Evolutionary conservation across 495 filamentous ascomycete species (phyloP).

Genomic region (Haplographium delicatum): DNA sequence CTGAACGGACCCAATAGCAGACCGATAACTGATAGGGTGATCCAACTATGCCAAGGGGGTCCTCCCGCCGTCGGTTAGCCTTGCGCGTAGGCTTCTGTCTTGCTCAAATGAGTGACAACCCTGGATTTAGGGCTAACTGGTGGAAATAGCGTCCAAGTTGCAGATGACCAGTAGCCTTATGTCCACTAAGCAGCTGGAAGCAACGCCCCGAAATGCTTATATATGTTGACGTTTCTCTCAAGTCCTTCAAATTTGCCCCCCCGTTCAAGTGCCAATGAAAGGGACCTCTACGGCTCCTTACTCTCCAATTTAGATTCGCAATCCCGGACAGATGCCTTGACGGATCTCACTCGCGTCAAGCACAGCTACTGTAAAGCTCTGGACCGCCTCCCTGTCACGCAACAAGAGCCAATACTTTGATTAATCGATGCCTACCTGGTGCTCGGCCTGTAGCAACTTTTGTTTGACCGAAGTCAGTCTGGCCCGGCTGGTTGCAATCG

Average conservation of each 20-base stretch:
- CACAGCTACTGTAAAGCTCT: too few relatives aligned
- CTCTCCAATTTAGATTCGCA: too few relatives aligned
- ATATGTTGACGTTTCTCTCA: slow-evolving; percentile 16
- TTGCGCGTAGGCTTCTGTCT: slow-evolving; percentile 4
- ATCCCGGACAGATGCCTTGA: too few relatives aligned
- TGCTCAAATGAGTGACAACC: slow-evolving; percentile 4
- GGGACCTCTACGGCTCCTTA: too few relatives aligned
- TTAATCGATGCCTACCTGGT: too few relatives aligned
- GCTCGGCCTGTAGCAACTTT: too few relatives aligned
- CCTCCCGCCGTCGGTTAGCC: slow-evolving; percentile 7
- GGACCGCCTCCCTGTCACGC: too few relatives aligned
- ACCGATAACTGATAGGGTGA: not conserved
- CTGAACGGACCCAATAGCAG: slow-evolving; percentile 7
- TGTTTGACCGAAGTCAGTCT: too few relatives aligned
- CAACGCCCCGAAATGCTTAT: slow-evolving; percentile 14
- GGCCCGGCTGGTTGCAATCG: too few relatives aligned
- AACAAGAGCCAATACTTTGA: too few relatives aligned
- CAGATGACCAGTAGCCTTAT: slow-evolving; percentile 24
- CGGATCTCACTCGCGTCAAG: too few relatives aligned
- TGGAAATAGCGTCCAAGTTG: slow-evolving; percentile 19
- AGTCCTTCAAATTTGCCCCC: slow-evolving; percentile 10
- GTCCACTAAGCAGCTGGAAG: slow-evolving; percentile 18
- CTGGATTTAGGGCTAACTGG: slow-evolving; percentile 20
- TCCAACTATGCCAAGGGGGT: not conserved
- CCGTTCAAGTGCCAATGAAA: slow-evolving; percentile 12